A percentile compares a stretch with the other conserved stretches of the same genome.
Evolutionary conservation across 2,329 filamentous ascomycete genomes (phyloP).

Genomic region (Phaeosphaeriaceae sp.): DNA sequence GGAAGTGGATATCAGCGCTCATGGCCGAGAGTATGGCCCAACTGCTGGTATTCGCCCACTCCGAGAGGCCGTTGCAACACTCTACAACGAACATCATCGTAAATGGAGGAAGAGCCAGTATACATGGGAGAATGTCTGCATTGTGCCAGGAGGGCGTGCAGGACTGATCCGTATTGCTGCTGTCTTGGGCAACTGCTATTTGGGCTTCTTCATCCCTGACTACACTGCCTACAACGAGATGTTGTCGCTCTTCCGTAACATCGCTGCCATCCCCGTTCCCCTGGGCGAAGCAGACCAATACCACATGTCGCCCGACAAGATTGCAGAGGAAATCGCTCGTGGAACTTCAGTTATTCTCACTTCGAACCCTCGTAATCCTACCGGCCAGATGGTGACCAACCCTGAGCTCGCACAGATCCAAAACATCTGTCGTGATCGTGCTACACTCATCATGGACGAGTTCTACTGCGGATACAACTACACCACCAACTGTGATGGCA

Average conservation of each 20-base stretch:
- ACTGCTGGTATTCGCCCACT: constrained; percentile 93
- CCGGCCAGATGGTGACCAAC: constrained; percentile 83
- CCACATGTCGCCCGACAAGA: constrained; percentile 91
- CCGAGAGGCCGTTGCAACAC: constrained; percentile 82
- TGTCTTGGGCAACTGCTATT: constrained; percentile 88
- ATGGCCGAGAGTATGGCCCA: constrained; percentile 85
- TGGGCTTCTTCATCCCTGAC: constrained; percentile 88
- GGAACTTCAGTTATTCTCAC: constrained; percentile 83
- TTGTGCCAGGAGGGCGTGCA: constrained; percentile 90
- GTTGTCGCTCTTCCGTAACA: constrained; percentile 90
- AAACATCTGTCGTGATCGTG: constrained; percentile 87
- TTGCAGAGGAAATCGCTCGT: constrained; percentile 86
- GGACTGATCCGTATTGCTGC: constrained; percentile 94
- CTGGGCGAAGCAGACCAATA: constrained; percentile 86
- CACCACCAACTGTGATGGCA: constrained; percentile 87
- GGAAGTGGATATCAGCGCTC: constrained; percentile 77
- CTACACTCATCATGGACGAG: constrained; percentile 93
- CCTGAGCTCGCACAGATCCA: constrained; percentile 89
- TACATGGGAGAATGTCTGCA: constrained; percentile 96
- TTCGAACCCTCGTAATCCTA: constrained; percentile 94
- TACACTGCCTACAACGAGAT: constrained; percentile 99
- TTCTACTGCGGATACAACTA: constrained; percentile 96
- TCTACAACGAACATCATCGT: constrained; percentile 94
- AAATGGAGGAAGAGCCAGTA: constrained; percentile 88
- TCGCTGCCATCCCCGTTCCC: constrained; percentile 60